Conservation (phyloP, 225 moss, liverwort and hornwort species). For the Marchantia polymorpha region DNA sequence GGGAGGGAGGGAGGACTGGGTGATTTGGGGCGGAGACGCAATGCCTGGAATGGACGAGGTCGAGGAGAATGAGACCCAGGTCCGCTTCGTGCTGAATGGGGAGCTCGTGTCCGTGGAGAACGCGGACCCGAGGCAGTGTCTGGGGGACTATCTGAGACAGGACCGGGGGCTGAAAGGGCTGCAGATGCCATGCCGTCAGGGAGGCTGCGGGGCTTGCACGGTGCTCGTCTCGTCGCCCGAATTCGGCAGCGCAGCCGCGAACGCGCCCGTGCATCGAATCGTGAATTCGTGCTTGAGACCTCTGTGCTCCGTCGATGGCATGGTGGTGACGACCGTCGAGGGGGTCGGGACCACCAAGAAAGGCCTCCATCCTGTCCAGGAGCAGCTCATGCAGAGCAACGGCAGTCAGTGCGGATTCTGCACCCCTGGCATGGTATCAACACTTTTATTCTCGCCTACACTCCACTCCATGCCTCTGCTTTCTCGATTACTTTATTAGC, state of each 20-base stretch:
- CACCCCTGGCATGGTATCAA: slow-evolving; percentile 65
- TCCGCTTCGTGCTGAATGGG: slow-evolving; percentile 55
- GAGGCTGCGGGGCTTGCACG: slow-evolving; percentile 69
- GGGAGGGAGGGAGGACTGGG: neutral
- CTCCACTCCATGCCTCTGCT: too few relatives aligned
- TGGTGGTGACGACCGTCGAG: slow-evolving; percentile 73
- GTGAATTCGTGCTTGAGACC: slow-evolving; percentile 75
- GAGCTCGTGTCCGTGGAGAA: slow-evolving; percentile 44
- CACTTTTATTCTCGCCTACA: neutral
- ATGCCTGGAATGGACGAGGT: neutral
- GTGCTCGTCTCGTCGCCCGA: slow-evolving; percentile 48
- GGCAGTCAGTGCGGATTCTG: slow-evolving; percentile 89
- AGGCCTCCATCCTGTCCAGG: slow-evolving; percentile 71
- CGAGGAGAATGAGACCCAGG: neutral
- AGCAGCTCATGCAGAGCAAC: slow-evolving; percentile 51
- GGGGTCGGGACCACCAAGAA: slow-evolving; percentile 52
- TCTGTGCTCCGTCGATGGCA: slow-evolving; percentile 72
- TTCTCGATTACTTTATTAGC: too few relatives aligned
- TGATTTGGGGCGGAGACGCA: neutral
- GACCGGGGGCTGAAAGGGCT: slow-evolving; percentile 51
- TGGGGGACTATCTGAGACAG: slow-evolving; percentile 50
- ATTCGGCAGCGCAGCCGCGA: slow-evolving; percentile 9
- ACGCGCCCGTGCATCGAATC: slow-evolving; percentile 28
- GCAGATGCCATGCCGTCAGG: slow-evolving; percentile 56
- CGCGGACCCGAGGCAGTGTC: slow-evolving; percentile 47